Conservation (phyloP, 2,329 filamentous ascomycete species). For the Eutypa lata region DNA sequence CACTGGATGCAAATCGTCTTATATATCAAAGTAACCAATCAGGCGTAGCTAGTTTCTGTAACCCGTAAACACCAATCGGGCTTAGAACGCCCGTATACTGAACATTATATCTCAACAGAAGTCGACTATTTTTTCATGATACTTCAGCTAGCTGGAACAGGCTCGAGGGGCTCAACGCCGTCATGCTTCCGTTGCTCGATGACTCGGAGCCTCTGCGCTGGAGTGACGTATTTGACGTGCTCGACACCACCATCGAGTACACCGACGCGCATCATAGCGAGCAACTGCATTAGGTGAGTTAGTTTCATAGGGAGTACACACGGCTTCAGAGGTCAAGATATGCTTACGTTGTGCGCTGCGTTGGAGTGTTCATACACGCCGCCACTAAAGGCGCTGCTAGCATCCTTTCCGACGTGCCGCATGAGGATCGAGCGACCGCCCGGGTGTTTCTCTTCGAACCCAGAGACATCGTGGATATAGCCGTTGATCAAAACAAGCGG, state of each 20-base stretch:
- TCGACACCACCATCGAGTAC: background rate
- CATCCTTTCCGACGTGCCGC: background rate
- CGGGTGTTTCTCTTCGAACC: background rate
- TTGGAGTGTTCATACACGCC: conserved; percentile 1
- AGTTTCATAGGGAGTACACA: too few species aligned
- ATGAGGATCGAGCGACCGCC: background rate
- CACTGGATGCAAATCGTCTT: too few species aligned
- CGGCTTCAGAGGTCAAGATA: too few species aligned
- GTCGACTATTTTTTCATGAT: too few species aligned
- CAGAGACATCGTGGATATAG: background rate
- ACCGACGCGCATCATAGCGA: conserved; percentile 1
- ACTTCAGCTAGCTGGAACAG: too few species aligned
- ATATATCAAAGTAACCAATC: too few species aligned
- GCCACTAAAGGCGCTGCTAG: background rate
- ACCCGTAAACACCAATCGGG: too few species aligned
- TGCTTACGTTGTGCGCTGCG: background rate
- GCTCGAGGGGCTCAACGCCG: background rate
- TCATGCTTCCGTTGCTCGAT: background rate
- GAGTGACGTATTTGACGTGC: background rate
- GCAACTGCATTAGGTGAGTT: background rate
- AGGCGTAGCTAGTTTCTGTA: too few species aligned
- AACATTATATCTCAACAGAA: too few species aligned
- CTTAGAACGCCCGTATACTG: too few species aligned
- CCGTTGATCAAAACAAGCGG: background rate
- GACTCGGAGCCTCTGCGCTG: background rate